These are phyloP conservation scores for Boletus semigastroideus DNA, from an alignment of 1,284 basidiomycete species.

Conservation along the genomic window DNA sequence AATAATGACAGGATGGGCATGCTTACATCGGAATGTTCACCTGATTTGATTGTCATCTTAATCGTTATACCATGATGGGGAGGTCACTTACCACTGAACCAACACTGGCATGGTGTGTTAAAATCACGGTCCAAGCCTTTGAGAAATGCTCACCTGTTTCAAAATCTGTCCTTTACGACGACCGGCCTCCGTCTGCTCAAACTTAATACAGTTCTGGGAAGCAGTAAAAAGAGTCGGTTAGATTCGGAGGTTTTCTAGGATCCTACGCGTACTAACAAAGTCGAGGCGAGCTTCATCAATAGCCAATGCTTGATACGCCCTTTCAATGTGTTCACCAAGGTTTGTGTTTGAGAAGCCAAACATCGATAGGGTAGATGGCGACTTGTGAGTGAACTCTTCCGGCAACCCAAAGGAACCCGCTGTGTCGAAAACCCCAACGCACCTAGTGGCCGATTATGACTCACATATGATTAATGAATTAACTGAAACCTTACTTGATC, in stretches of 20 bases:
- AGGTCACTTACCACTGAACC: conserved; percentile 57
- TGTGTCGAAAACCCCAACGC: conserved; percentile 72
- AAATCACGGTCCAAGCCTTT: background rate
- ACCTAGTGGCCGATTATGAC: conserved; percentile 39
- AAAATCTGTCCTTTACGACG: conserved; percentile 55
- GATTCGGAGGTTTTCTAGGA: background rate
- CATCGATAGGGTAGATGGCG: conserved; percentile 42
- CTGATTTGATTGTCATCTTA: conserved; percentile 30
- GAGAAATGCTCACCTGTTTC: conserved; percentile 48
- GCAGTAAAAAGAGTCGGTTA: background rate
- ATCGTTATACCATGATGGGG: background rate
- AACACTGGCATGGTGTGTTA: conserved; percentile 44
- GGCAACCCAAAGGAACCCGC: conserved; percentile 69
- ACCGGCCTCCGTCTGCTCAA: conserved; percentile 56
- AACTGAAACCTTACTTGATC: conserved; percentile 49
- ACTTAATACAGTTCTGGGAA: conserved; percentile 57
- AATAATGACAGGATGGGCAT: background rate
- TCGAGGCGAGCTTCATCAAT: conserved; percentile 63
- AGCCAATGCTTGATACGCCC: conserved; percentile 66
- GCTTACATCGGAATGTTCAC: conserved; percentile 61
- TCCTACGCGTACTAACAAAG: conserved; percentile 48
- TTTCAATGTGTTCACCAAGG: conserved; percentile 62
- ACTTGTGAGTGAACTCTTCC: conserved; percentile 51
- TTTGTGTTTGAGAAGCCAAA: conserved; percentile 63
- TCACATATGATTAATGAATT: background rate